Evolutionary conservation across 1,139 yeast genomes (phyloP).

Genomic region (Ogataea hybrid): DNA sequence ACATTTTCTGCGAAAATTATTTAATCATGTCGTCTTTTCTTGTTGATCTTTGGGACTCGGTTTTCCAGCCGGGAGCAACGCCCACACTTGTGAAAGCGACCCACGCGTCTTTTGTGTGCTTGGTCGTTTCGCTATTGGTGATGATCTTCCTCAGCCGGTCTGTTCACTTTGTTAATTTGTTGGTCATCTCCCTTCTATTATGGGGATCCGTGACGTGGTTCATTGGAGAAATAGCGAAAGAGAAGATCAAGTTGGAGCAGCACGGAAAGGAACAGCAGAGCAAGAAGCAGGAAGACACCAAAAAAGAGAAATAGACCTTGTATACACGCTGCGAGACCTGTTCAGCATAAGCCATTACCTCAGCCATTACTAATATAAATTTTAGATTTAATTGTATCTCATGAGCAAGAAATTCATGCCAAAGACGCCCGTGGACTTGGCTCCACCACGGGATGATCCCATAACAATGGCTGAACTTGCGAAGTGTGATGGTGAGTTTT

Average conservation of each 20-base stretch:
- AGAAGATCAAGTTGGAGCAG: slow-evolving; percentile 42
- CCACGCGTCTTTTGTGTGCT: slow-evolving; percentile 61
- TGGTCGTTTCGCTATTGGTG: slow-evolving; percentile 49
- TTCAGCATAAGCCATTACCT: not conserved
- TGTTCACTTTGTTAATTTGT: slow-evolving; percentile 73
- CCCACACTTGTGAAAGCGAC: slow-evolving; percentile 86
- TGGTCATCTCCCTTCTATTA: slow-evolving; percentile 64
- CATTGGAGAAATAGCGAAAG: slow-evolving; percentile 61
- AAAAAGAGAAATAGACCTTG: slow-evolving; percentile 2
- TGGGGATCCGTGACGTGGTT: slow-evolving; percentile 92
- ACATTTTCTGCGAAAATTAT: slow-evolving; percentile 2
- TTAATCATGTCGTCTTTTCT: slow-evolving; percentile 42
- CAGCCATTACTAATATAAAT: slow-evolving; percentile 1
- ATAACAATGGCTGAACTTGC: slow-evolving; percentile 42
- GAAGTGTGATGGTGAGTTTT: slow-evolving; percentile 43
- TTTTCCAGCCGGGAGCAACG: slow-evolving; percentile 92
- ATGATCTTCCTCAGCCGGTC: slow-evolving; percentile 65
- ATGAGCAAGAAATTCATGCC: slow-evolving; percentile 41
- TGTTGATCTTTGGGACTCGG: slow-evolving; percentile 81
- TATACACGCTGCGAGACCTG: not conserved
- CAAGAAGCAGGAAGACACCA: slow-evolving; percentile 7
- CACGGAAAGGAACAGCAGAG: slow-evolving; percentile 35
- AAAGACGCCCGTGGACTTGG: slow-evolving; percentile 46
- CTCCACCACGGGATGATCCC: slow-evolving; percentile 44
- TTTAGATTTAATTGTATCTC: not conserved